These are phyloP conservation scores for Russula emetica DNA, from an alignment of 768 basidiomycete species.

Conservation along the genomic window DNA sequence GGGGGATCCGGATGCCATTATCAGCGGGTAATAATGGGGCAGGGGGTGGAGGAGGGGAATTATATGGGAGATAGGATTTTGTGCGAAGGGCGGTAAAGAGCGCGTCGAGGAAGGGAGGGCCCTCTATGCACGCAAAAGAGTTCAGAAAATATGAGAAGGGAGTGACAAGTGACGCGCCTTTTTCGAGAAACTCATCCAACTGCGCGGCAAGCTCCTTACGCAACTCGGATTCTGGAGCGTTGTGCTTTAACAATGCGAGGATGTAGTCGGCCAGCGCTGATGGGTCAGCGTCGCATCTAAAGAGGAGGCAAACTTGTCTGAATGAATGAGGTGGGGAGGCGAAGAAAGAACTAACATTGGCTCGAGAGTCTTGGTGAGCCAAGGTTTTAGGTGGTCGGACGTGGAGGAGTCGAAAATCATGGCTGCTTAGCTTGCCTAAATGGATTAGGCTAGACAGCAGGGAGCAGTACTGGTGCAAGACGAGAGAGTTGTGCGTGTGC, in stretches of 20 bases:
- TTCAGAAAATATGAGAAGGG: slow-evolving; percentile 20
- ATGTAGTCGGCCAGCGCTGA: slow-evolving; percentile 91
- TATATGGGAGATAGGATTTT: slow-evolving; percentile 80
- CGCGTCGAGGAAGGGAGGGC: slow-evolving; percentile 70
- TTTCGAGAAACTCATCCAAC: slow-evolving; percentile 90
- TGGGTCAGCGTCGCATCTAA: slow-evolving; percentile 94
- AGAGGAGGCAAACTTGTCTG: neutral
- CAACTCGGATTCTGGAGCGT: slow-evolving; percentile 78
- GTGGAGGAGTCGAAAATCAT: slow-evolving; percentile 71
- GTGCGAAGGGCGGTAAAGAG: slow-evolving; percentile 82
- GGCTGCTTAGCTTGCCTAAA: neutral
- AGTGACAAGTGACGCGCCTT: slow-evolving; percentile 47
- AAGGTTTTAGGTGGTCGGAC: slow-evolving; percentile 68
- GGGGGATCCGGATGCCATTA: slow-evolving; percentile 74
- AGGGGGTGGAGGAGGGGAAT: slow-evolving; percentile 38
- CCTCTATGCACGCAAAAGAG: slow-evolving; percentile 44
- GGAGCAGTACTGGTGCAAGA: neutral
- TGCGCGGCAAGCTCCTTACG: slow-evolving; percentile 70
- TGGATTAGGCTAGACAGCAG: neutral
- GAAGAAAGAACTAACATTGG: slow-evolving; percentile 58
- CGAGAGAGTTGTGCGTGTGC: no score
- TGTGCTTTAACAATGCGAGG: slow-evolving; percentile 87
- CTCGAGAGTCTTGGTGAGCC: slow-evolving; percentile 85
- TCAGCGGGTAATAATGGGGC: slow-evolving; percentile 42
- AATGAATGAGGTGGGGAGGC: slow-evolving; percentile 11